Evolutionary conservation across 148 eudicot genomes (phyloP).

Genomic region (Dianthus caryophyllus): DNA sequence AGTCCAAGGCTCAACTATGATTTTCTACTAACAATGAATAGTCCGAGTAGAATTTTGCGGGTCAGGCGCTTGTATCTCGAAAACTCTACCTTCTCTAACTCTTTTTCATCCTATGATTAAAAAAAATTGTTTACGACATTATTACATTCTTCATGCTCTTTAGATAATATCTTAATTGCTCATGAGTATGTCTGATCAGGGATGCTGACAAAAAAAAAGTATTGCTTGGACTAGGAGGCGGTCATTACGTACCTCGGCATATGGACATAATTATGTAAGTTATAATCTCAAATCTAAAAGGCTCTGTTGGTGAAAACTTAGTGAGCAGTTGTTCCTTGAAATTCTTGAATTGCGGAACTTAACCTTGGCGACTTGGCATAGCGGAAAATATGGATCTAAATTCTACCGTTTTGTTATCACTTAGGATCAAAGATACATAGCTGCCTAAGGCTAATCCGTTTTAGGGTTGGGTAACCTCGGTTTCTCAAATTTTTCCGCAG

Average conservation of each 20-base stretch:
- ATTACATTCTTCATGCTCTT: background rate
- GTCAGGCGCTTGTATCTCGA: background rate
- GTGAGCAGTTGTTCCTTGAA: background rate
- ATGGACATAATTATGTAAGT: constrained; percentile 75
- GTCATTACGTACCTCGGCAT: constrained; percentile 88
- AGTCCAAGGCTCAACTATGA: constrained; percentile 7
- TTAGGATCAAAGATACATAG: no score
- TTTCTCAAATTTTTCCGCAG: constrained; percentile 26
- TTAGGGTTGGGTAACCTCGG: no score
- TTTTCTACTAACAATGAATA: background rate
- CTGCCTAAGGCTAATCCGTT: no score
- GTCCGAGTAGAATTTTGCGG: background rate
- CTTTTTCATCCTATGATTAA: no score
- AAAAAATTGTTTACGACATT: no score
- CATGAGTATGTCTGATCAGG: constrained; percentile 37
- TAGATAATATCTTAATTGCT: background rate
- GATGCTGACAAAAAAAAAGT: constrained; percentile 45
- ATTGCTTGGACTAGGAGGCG: constrained; percentile 84
- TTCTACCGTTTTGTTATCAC: background rate
- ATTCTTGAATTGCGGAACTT: background rate
- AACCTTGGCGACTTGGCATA: background rate
- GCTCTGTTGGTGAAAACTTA: background rate
- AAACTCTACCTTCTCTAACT: background rate
- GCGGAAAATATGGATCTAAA: background rate
- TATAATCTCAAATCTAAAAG: background rate